Conservation (phyloP, 139 green algal genomes). For the Yamagishiella unicocca region DNA sequence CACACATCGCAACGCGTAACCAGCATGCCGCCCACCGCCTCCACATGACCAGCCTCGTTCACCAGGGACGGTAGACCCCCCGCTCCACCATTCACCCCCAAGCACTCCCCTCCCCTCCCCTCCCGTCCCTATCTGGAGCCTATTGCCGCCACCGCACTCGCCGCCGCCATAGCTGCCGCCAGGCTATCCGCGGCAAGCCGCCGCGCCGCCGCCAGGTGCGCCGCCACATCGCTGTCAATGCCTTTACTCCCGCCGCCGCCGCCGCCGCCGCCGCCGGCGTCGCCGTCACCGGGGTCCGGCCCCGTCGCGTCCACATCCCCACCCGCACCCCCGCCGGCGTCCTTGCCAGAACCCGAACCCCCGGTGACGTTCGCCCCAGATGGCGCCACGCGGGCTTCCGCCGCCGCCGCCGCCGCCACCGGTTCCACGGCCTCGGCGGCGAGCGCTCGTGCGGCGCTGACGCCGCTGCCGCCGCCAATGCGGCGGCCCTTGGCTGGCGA, state of each 20-base stretch:
- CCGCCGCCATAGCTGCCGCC: conserved; percentile 41
- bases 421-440: background rate
- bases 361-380: background rate
- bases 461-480: conserved; percentile 2
- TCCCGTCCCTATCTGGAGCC: background rate
- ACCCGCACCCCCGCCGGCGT: background rate
- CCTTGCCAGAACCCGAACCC: background rate
- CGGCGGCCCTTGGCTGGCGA: conserved; percentile 20
- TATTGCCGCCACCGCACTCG: background rate
- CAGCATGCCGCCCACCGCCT: too few species aligned
- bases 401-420: background rate
- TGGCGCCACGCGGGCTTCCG: too few species aligned
- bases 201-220: conserved; percentile 18
- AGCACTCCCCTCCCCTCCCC: too few species aligned
- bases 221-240: background rate
- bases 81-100: too few species aligned
- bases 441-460: background rate
- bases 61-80: too few species aligned
- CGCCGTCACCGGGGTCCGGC: background rate
- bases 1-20: too few species aligned
- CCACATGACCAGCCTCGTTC: too few species aligned
- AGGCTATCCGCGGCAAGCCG: conserved; percentile 23
- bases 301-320: background rate
- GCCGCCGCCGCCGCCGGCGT: background rate
- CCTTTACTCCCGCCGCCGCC: background rate